Evolutionary conservation across 352 stramenopile genomes (phyloP), one percentile per base, ranked within the genome.

Genomic region (Phytopythium chamaehyphon): DNA sequence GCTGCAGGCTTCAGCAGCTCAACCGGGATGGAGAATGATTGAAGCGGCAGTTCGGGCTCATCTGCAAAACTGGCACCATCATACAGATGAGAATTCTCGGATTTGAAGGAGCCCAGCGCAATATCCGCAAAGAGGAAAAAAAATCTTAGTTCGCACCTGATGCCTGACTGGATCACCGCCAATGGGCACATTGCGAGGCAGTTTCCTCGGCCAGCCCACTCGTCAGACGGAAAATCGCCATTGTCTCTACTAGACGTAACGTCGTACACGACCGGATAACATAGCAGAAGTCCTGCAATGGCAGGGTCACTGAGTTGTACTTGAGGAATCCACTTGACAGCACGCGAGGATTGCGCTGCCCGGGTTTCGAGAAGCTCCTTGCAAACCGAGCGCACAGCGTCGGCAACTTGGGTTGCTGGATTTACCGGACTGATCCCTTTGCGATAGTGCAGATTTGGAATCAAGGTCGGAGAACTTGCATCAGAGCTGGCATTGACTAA

Each of bases 141-240:
- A 15, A 8, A 9, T 12, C 23, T 51, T 24, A 31, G 39, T 14
- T 65, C 55, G 54, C 55, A 64, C 65, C 59, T 50, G 28, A 69
- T 9, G 31, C 21, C n/a, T 10, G 50, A 51, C 12, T 66, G 35
- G 6, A 86, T 6, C 16, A 88, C 50, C 24, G 55, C 51, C 37
- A 88, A 65, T 19, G 71, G 69, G 51, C 64, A 71, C 66, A 83
- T 62, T 4, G 62, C 57, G n/a, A 88, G 65, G 38, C 71, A 86
- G 47, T 86, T 88, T 5, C 61, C 55, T 47, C 80, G 66, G 16
- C 55, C 46, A 14, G 37, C 50, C 72, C 69, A 80, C 6, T 46
- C 57, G 4, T 28, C 10, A 28, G 38, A 51, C 14, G n/a, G 10
- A 18, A 47, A 23, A 19, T 31, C 45, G 7, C 19, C 19, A n/a